These are phyloP conservation scores for Aspergillus hortae DNA, from an alignment of 2,329 filamentous ascomycete species.

Conservation along the genomic window DNA sequence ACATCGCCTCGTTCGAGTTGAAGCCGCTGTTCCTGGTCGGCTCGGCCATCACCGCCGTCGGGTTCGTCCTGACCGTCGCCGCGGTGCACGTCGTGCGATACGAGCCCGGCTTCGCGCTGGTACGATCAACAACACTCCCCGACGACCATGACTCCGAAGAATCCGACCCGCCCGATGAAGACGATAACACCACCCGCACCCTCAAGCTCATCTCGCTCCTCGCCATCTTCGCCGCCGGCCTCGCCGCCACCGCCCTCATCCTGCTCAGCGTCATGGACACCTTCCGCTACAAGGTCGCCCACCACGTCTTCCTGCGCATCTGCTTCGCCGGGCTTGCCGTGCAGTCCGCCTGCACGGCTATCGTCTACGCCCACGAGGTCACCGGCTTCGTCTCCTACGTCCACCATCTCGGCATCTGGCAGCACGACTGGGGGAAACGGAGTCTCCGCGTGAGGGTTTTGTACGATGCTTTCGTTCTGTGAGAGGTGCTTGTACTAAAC, in stretches of 20 bases:
- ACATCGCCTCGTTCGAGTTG: constrained; percentile 20
- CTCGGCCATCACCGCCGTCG: constrained; percentile 17
- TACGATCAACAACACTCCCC: neutral
- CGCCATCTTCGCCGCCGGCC: constrained; percentile 15
- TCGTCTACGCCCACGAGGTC: constrained; percentile 21
- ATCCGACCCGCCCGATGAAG: constrained; percentile 4
- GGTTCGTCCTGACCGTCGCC: constrained; percentile 17
- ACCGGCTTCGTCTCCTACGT: constrained; percentile 14
- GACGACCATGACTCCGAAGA: neutral
- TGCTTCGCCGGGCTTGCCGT: constrained; percentile 19
- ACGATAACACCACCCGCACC: constrained; percentile 13
- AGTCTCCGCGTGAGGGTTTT: constrained; percentile 15
- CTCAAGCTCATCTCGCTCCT: constrained; percentile 17
- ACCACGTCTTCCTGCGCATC: constrained; percentile 16
- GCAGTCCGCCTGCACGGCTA: constrained; percentile 17
- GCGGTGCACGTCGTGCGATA: constrained; percentile 21
- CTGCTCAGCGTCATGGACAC: constrained; percentile 20
- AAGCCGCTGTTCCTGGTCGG: constrained; percentile 21
- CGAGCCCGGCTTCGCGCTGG: constrained; percentile 18
- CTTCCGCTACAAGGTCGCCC: constrained; percentile 17
- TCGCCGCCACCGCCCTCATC: constrained; percentile 14
- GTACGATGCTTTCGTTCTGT: constrained; percentile 7
- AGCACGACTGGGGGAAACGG: constrained; percentile 11
- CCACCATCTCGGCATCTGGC: constrained; percentile 12
- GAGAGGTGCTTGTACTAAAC: neutral